Percentiles rank a stretch among this genome's conserved stretches.
These are phyloP conservation scores for Phytophthora sansomeana DNA, from an alignment of 352 stramenopile species.

Conservation along the genomic window DNA sequence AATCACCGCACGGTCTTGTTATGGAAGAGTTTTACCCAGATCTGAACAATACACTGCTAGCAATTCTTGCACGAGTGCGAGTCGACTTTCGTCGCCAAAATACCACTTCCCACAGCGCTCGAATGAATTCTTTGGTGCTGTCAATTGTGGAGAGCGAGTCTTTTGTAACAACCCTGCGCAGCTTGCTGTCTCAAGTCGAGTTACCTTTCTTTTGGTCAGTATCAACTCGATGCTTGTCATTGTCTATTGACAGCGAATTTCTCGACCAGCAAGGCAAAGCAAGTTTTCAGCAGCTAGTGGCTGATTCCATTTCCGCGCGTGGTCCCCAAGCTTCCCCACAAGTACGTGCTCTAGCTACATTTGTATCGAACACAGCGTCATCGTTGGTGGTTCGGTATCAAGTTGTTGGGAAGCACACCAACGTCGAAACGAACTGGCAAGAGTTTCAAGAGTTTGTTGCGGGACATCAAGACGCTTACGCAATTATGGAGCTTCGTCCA, in stretches of 20 bases:
- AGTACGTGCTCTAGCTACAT: conserved; percentile 45
- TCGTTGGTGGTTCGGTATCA: conserved; percentile 70
- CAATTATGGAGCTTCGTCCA: conserved; percentile 67
- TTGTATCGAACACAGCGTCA: conserved; percentile 63
- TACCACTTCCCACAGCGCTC: conserved; percentile 12
- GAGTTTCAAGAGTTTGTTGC: conserved; percentile 69
- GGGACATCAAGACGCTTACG: conserved; percentile 71
- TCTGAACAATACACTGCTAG: conserved; percentile 44
- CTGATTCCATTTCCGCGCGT: conserved; percentile 40
- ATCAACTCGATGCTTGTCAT: conserved; percentile 53
- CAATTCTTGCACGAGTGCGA: conserved; percentile 46
- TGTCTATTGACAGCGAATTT: conserved; percentile 69
- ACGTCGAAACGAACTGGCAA: conserved; percentile 58
- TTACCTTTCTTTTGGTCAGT: conserved; percentile 80
- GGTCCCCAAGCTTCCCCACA: conserved; percentile 33
- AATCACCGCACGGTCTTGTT: conserved; percentile 43
- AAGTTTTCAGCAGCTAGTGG: conserved; percentile 71
- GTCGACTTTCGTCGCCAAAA: conserved; percentile 28
- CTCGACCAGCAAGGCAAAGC: conserved; percentile 48
- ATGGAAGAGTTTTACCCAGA: conserved; percentile 45
- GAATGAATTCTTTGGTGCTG: conserved; percentile 38
- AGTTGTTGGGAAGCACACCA: conserved; percentile 58
- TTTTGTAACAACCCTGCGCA: conserved; percentile 60
- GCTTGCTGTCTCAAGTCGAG: conserved; percentile 43
- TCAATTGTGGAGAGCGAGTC: conserved; percentile 61